Percentiles rank a stretch among this genome's conserved stretches.
These are phyloP conservation scores for Chaetomiaceae sp. DNA, from an alignment of 2,329 filamentous ascomycete genomes.

Conservation along the genomic window DNA sequence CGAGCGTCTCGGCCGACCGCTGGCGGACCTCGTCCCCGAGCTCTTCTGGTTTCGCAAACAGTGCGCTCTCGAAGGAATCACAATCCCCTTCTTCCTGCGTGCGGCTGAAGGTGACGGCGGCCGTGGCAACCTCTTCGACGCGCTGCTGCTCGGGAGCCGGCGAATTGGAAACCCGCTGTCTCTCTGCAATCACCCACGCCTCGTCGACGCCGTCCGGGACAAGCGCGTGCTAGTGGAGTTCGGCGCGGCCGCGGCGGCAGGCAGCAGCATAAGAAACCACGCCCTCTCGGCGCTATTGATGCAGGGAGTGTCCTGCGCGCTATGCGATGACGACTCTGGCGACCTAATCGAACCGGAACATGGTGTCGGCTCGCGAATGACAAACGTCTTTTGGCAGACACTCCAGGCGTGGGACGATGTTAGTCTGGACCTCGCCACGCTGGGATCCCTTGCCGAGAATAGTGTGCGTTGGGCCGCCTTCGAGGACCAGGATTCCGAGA, in stretches of 20 bases:
- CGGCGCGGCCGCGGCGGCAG: conserved; percentile 65
- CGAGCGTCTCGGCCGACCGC: conserved; percentile 72
- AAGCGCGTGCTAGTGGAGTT: conserved; percentile 81
- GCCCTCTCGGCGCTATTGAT: conserved; percentile 79
- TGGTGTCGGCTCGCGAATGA: conserved; percentile 61
- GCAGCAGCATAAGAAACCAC: conserved; percentile 70
- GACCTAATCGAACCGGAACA: neutral
- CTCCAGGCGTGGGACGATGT: conserved; percentile 89
- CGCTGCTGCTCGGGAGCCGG: conserved; percentile 77
- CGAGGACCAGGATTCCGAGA: conserved; percentile 66
- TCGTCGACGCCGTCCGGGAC: conserved; percentile 84
- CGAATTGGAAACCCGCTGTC: conserved; percentile 88
- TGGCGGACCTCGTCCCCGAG: conserved; percentile 73
- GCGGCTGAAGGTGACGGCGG: conserved; percentile 65
- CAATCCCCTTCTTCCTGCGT: conserved; percentile 94
- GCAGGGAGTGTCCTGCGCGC: conserved; percentile 73
- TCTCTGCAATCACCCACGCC: conserved; percentile 83
- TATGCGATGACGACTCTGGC: conserved; percentile 82
- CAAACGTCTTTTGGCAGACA: conserved; percentile 91
- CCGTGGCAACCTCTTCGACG: conserved; percentile 81
- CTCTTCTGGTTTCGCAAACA: conserved; percentile 91
- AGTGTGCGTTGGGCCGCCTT: conserved; percentile 86
- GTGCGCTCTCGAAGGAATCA: conserved; percentile 70
- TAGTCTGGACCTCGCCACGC: conserved; percentile 76
- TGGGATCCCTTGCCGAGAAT: conserved; percentile 87